Evolutionary conservation across 164 flowering plant genomes (phyloP), one percentile per base, ranked within the genome.

Genomic region (Vitis cinerea): DNA sequence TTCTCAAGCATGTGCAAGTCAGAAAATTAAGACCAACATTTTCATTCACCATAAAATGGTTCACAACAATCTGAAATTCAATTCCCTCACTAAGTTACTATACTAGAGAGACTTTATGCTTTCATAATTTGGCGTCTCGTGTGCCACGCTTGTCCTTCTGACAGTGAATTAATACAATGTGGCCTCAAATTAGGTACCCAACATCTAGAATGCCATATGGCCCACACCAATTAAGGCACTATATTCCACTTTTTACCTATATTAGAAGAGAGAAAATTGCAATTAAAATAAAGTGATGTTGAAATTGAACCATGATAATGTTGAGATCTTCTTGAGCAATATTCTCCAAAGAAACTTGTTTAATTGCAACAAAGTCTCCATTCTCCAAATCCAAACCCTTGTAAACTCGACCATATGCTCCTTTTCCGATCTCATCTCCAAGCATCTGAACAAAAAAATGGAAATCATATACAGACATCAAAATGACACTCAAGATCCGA

Each of bases 401-500:
- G 82, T 96, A 96, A n/a, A 96, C 99, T 65, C 99, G 89, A 53
- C 97, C 99, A 73, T 92, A 96, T 0, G 98, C 99, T 62, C 99
- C 99, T 82, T 92, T 96, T 55, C 99, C 99, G 71, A 96, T 96
- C 80, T 96, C 99, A 90, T 96, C 97, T 19, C 98, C 98, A 67
- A 96, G 95, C 92, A 90, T 92, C 99, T 96, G 17, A 44, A 67
- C 70, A 66, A 68, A 53, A 66, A 17, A 62, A 16, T 15, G 50
- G 7, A 15, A 12, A 48, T 12, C 50, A 70, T 53, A 48, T 31
- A 64, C 29, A 74, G 14, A 31, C 4, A 37, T 8, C n/a, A 63
- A 23, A 65, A 56, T 8, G 14, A 49, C 73, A 13, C 48, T 53
- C 61, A 68, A 64, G 19, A 59, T 37, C 27, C 17, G 23, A 44